Conservation (phyloP, 2,329 filamentous ascomycete genomes). For the Lecanicillium sp. region DNA sequence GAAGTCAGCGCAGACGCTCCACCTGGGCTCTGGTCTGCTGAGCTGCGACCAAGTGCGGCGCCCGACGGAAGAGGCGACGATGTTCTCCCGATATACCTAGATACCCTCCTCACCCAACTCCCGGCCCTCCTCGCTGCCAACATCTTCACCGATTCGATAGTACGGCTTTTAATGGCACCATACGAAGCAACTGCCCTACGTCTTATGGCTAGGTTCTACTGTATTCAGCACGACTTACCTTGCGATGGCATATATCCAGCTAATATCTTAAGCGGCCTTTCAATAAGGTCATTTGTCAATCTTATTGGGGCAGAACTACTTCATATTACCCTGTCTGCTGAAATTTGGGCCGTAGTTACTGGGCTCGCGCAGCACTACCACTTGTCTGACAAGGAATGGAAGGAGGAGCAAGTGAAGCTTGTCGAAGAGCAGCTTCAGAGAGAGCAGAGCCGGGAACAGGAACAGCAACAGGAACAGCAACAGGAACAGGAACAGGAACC, state of each 20-base stretch:
- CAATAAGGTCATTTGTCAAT: slow-evolving; percentile 32
- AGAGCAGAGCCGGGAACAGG: too few relatives aligned
- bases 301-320: slow-evolving; percentile 37
- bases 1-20: slow-evolving; percentile 40
- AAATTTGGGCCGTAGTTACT: slow-evolving; percentile 36
- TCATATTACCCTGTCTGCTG: slow-evolving; percentile 33
- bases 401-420: slow-evolving; percentile 19
- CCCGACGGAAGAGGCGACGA: slow-evolving; percentile 19
- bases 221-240: slow-evolving; percentile 27
- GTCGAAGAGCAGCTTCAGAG: background rate
- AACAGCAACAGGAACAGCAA: background rate
- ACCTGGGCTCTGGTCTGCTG: slow-evolving; percentile 48
- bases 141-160: slow-evolving; percentile 34
- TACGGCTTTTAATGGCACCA: slow-evolving; percentile 35
- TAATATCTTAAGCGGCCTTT: slow-evolving; percentile 27
- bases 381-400: slow-evolving; percentile 35
- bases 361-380: slow-evolving; percentile 30
- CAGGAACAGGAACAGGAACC: background rate
- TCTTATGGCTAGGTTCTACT: slow-evolving; percentile 34
- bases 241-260: slow-evolving; percentile 29
- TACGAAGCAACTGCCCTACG: slow-evolving; percentile 38
- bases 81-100: slow-evolving; percentile 29
- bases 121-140: slow-evolving; percentile 39
- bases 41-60: slow-evolving; percentile 42
- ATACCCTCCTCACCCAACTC: slow-evolving; percentile 42